Conservation (phyloP, 148 eudicot species). For the Polygonum aviculare region DNA sequence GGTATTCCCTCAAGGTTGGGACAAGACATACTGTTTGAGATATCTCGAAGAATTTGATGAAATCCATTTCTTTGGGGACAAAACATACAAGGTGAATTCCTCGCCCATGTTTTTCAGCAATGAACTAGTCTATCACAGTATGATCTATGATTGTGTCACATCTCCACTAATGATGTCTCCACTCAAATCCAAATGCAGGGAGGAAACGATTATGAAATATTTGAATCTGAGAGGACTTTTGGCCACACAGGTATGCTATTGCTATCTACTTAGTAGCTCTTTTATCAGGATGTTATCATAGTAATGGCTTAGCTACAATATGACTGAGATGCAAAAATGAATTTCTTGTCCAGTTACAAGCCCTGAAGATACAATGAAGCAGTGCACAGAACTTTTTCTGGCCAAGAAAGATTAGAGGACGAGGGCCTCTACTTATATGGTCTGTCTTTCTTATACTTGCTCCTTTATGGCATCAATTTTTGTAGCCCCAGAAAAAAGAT, state of each 20-base stretch:
- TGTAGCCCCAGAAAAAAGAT: not conserved
- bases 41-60: constrained; percentile 68
- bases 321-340: not conserved
- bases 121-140: not conserved
- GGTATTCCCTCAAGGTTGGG: constrained; percentile 99
- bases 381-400: constrained; percentile 70
- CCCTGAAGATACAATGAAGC: constrained; percentile 75
- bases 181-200: constrained; percentile 32
- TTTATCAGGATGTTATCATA: not conserved
- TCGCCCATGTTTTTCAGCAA: not conserved
- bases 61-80: constrained; percentile 97
- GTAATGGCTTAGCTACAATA: too few relatives aligned
- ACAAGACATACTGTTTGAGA: constrained; percentile 84
- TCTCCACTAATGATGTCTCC: not conserved
- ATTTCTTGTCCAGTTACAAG: constrained; percentile 50
- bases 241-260: constrained; percentile 77
- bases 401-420: constrained; percentile 26
- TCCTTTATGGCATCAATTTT: not conserved
- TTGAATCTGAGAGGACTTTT: constrained; percentile 62
- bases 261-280: not conserved
- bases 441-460: not conserved
- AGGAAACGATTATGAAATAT: constrained; percentile 87
- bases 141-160: not conserved
- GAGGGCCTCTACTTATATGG: not conserved
- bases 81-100: constrained; percentile 71